Conservation (phyloP, 768 basidiomycete genomes). For the Tylopilus plumbeoviolaceoides region DNA sequence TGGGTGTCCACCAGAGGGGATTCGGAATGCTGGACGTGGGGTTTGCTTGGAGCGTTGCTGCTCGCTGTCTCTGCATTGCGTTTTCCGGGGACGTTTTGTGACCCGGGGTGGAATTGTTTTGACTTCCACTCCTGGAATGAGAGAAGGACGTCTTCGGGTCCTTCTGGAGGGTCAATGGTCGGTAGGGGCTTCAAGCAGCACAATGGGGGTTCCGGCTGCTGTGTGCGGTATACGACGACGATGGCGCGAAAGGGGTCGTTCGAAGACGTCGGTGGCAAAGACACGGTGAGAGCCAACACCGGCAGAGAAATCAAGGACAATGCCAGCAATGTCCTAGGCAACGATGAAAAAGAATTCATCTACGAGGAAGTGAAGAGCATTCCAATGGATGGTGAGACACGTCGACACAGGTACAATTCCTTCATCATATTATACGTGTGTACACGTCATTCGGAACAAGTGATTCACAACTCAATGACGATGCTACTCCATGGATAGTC, state of each 20-base stretch:
- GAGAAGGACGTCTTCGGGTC: conserved; percentile 58
- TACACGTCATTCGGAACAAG: not conserved
- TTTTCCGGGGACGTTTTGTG: conserved; percentile 23
- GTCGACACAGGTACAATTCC: not conserved
- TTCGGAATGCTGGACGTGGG: conserved; percentile 3
- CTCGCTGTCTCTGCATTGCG: conserved; percentile 4
- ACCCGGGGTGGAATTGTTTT: conserved; percentile 48
- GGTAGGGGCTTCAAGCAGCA: conserved; percentile 62
- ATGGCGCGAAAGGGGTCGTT: conserved; percentile 65
- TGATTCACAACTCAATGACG: not conserved
- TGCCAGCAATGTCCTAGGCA: conserved; percentile 21
- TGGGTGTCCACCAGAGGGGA: conserved; percentile 3
- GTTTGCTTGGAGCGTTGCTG: not conserved
- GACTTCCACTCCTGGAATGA: conserved; percentile 90
- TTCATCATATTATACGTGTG: not conserved
- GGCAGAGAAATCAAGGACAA: conserved; percentile 34
- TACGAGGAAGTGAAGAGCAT: conserved; percentile 8
- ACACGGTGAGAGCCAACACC: conserved; percentile 25
- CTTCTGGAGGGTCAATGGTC: conserved; percentile 36
- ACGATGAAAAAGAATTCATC: conserved; percentile 3
- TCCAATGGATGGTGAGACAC: conserved; percentile 7
- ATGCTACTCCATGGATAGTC: no score
- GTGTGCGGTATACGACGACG: conserved; percentile 40
- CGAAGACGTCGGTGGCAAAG: conserved; percentile 32
- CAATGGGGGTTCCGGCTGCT: conserved; percentile 50